Percentiles rank a stretch among this genome's conserved stretches.
Conservation (phyloP, 495 filamentous ascomycete species). For the Astrothelium macrocarpum region DNA sequence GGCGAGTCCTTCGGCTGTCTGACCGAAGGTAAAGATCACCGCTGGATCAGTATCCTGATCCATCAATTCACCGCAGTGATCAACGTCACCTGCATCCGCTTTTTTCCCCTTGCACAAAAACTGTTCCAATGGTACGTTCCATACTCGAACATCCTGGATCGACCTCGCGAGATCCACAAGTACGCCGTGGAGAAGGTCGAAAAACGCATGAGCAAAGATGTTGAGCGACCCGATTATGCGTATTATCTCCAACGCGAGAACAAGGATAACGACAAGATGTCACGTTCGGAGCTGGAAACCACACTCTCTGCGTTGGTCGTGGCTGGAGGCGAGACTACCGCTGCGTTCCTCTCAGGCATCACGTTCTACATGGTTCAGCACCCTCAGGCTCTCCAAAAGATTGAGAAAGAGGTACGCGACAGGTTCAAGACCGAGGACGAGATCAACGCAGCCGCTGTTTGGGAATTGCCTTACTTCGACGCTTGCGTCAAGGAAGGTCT, state of each 20-base stretch:
- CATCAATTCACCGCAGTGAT: background rate
- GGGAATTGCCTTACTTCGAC: constrained; percentile 34
- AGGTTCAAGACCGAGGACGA: constrained; percentile 21
- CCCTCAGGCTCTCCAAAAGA: constrained; percentile 13
- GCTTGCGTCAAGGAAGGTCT: constrained; percentile 46
- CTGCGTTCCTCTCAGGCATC: constrained; percentile 24
- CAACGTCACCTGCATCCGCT: constrained; percentile 2
- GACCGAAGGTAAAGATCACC: constrained; percentile 20
- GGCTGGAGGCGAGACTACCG: constrained; percentile 30
- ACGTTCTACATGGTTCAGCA: constrained; percentile 24
- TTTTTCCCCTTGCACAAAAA: background rate
- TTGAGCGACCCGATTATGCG: background rate
- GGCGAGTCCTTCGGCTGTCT: constrained; percentile 33
- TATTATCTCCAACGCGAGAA: constrained; percentile 4
- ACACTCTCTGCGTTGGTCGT: constrained; percentile 29
- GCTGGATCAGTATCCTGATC: constrained; percentile 20
- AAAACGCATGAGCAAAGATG: constrained; percentile 1
- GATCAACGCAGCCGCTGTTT: constrained; percentile 28
- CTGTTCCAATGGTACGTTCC: background rate
- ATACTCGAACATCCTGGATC: constrained; percentile 1
- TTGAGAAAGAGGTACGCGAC: constrained; percentile 19
- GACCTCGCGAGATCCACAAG: background rate
- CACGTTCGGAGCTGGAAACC: constrained; percentile 15
- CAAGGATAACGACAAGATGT: background rate
- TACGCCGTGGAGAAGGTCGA: constrained; percentile 2